Percentiles rank a stretch among this genome's conserved stretches.
Evolutionary conservation across 805 yeast genomes (phyloP).

Genomic region (Pichia manshurica): DNA sequence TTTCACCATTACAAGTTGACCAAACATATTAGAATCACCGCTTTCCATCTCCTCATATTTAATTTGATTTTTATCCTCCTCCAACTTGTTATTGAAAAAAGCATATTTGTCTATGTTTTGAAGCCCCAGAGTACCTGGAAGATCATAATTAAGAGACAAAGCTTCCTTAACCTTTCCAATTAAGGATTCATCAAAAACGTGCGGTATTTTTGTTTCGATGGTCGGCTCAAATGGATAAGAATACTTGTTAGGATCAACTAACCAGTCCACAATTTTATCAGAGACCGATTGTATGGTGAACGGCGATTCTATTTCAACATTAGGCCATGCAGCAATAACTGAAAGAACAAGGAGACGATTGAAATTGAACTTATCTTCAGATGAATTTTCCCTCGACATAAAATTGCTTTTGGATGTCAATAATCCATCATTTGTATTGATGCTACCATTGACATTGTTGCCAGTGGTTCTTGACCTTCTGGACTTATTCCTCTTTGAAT

Average conservation of each 20-base stretch:
- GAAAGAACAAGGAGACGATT: conserved; percentile 18
- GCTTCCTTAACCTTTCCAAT: conserved; percentile 18
- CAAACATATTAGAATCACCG: no score
- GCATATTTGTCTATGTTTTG: conserved; percentile 13
- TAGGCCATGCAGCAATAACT: conserved; percentile 17
- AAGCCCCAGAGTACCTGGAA: background rate
- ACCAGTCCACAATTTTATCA: conserved; percentile 29
- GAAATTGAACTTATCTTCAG: conserved; percentile 9
- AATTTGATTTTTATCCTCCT: no score
- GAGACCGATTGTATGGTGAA: conserved; percentile 16
- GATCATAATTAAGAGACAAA: conserved; percentile 14
- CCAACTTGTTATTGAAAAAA: conserved; percentile 15
- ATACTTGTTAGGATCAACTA: conserved; percentile 13
- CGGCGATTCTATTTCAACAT: conserved; percentile 9
- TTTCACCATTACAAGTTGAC: no score
- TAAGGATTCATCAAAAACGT: conserved; percentile 10
- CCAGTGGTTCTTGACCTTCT: background rate
- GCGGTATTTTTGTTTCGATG: conserved; percentile 13
- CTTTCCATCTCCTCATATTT: no score
- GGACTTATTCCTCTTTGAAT: background rate
- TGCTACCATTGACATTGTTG: background rate
- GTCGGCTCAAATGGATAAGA: conserved; percentile 19
- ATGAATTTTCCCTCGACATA: background rate
- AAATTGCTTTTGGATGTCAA: background rate
- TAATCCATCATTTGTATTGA: background rate